Base-by-base conservation (phyloP, 192 early-diverging fungal species). In the Thamnidium elegans region DNA sequence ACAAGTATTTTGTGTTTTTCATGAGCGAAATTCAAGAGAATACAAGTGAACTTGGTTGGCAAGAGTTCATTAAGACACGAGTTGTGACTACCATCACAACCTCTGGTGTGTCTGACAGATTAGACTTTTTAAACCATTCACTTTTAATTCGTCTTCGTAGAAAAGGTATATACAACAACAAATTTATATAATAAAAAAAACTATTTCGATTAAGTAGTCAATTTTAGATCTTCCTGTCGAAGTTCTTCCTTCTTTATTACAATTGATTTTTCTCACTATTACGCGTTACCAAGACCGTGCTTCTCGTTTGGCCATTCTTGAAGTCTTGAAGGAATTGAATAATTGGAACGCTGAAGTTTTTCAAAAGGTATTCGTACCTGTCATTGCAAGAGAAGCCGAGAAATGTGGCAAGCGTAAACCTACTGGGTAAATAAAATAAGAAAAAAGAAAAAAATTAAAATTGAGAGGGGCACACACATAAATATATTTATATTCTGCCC, bases 211-310 rank as follows among this genome's bases (percentile, higher is more conserved):
- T 48, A 67, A 55, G 6, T 19, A 7, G 17, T 10, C 30, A 8
- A 7, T 14, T 52, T 45, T 75, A 80, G 79, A 80, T 68, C 51
- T 80, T 50, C 75, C 72, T 23, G 70, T 75, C 9, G 77, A 82
- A 59, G 47, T 68, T 32, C 64, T 82, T 23, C 80, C 80, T 31
- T 65, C 63, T 17, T 46, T 87, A 4, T 48, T 90, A 36, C 71
- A 80, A 23, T 61, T 84, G 50, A 52, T 91, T 21, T 71, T 79
- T 51, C 64, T 82, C 14, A 87, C 89, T 50, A 78, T 85, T 56
- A 67, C 84, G 10, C 84, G 88, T 26, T 93, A 91, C 67, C 78
- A 78, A 58, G 91, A 93, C 69, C 77, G 80, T 55, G 60, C 60
- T 32, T 91, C 91, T 3, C 84, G 91, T 50, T 63, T 79, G 2